Evolutionary conservation across 257 asterid genomes (phyloP).

Genomic region (Solanum chaucha): DNA sequence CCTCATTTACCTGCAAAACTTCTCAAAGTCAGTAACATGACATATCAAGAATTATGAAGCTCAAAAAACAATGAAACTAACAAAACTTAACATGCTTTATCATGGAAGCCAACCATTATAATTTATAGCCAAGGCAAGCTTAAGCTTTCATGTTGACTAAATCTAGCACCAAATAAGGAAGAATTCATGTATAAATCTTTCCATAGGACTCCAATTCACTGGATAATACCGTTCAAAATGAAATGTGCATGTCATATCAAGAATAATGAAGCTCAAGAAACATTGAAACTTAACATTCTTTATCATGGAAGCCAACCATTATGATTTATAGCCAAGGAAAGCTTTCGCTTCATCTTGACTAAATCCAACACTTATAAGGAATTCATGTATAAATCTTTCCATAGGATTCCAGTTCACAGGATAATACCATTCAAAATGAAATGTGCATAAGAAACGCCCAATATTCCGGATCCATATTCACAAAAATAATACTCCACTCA

Average conservation of each 20-base stretch:
- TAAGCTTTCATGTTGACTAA: neutral
- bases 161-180: neutral
- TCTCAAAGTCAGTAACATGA: neutral
- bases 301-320: neutral
- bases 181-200: neutral
- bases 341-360: neutral
- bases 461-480: neutral
- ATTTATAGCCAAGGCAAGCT: neutral
- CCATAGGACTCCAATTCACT: neutral
- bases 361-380: neutral
- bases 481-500: neutral
- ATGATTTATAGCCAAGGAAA: neutral
- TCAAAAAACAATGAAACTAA: neutral
- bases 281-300: neutral
- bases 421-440: neutral
- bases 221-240: neutral
- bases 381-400: neutral
- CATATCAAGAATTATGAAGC: neutral
- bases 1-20: constrained; percentile 14
- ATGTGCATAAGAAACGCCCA: neutral
- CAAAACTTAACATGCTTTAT: neutral
- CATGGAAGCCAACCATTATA: neutral
- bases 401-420: neutral
- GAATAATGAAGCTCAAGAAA: neutral
- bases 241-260: neutral